phyloP scores from a whole-genome alignment of 441 rosid genomes.

The Adansonia madagascariensis region DNA sequence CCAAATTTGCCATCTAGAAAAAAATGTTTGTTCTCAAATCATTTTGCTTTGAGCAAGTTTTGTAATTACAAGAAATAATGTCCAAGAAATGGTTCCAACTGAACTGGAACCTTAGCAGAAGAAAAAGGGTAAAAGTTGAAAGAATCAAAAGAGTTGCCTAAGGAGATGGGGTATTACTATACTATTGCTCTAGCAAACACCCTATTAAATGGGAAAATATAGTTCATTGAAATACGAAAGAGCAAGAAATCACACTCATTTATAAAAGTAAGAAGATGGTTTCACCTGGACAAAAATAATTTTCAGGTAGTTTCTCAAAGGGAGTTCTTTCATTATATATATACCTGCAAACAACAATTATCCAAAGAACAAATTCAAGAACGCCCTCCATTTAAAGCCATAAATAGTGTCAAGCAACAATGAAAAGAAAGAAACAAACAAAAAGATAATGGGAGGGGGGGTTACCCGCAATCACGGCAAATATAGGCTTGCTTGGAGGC shows the following conservation, averaged over 20 bases:
- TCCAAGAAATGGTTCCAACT: neutral
- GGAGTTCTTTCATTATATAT: constrained; percentile 91
- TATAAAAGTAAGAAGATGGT: neutral
- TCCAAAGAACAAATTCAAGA: neutral
- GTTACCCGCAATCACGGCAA: constrained; percentile 93
- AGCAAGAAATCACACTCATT: neutral
- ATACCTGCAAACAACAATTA: constrained; percentile 51
- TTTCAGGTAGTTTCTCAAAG: constrained; percentile 76
- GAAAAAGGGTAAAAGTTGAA: neutral
- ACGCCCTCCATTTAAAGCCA: neutral
- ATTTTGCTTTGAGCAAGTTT: neutral
- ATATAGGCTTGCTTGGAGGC: constrained; percentile 86
- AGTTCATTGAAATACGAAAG: too few relatives aligned
- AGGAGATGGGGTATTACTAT: too few relatives aligned
- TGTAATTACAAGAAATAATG: neutral
- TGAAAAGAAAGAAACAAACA: neutral
- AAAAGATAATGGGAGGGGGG: neutral
- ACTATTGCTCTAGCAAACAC: too few relatives aligned
- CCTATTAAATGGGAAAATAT: too few relatives aligned
- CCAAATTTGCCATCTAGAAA: too few relatives aligned
- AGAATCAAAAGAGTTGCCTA: too few relatives aligned
- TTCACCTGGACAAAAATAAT: constrained; percentile 81
- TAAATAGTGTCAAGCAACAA: neutral
- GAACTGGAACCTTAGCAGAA: neutral
- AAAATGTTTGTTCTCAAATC: neutral